A percentile compares a stretch with the other conserved stretches of the same genome.
Evolutionary conservation across 2,329 filamentous ascomycete genomes (phyloP).

Genomic region (Blastomyces gilchristii): DNA sequence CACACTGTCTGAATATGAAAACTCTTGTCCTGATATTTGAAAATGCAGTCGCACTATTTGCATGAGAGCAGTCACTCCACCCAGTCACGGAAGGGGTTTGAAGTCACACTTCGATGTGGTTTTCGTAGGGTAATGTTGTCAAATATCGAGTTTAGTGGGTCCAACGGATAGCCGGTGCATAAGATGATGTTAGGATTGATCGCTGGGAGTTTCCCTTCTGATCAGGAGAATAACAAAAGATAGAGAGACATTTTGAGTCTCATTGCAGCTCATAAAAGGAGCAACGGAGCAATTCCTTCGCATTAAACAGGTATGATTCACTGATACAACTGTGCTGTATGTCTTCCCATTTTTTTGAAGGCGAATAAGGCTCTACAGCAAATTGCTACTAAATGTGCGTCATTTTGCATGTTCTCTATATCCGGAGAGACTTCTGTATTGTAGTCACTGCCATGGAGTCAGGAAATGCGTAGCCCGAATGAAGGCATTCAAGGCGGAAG

Average conservation of each 20-base stretch:
- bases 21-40: slow-evolving; percentile 16
- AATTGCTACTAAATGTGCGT: background rate
- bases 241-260: background rate
- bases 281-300: background rate
- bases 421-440: background rate
- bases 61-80: background rate
- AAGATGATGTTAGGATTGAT: background rate
- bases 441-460: no score
- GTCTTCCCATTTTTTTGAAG: no score
- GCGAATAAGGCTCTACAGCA: background rate
- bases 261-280: background rate
- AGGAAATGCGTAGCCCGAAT: no score
- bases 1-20: slow-evolving; percentile 20
- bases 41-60: slow-evolving; percentile 10
- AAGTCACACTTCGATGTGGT: background rate
- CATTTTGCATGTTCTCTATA: background rate
- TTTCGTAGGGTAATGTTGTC: background rate
- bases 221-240: background rate
- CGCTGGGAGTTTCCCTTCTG: background rate
- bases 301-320: no score
- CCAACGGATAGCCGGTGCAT: background rate
- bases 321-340: no score
- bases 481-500: background rate
- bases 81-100: background rate
- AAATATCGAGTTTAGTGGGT: background rate